Base-by-base conservation (phyloP, 768 basidiomycete species). In the Suillus sp. region DNA sequence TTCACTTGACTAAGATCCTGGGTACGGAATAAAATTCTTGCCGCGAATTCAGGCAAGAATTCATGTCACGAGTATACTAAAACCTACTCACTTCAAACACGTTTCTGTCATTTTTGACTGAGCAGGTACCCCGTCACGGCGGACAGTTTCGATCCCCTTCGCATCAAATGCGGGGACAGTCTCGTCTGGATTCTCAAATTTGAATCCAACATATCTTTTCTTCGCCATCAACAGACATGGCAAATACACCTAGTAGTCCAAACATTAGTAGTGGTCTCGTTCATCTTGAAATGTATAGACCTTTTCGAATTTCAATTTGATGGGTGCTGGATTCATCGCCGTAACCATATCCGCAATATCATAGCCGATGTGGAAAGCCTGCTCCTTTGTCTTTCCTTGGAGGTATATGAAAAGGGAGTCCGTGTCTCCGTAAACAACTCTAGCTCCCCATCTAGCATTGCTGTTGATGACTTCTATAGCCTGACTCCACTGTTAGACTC, bases 301-400 rank as follows among this genome's bases (percentile, higher is more conserved):
- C 87, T 99, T 99, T 75, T 99, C 97, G 68, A 99, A 99, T 76
- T 98, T 99, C 63, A 99, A 84, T 76, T 96, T 98, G 68, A 99
- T 79, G 0, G 96, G 97, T 4, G 87, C 81, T 0, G 96, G 97
- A 69, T 98, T 98, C 75, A 86, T 77, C 2, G 86, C 81, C 2
- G 97, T 99, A 63, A 99, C 85, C 0, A 84, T 82, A 53, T 96
- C 90, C 8, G 96, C 89, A 48, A 99, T 99, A 66, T 98, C 95
- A 64, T 96, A 80, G 2, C 96, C 96, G 61, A 98, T 93, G 43
- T 85, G 79, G 75, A 98, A 98, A 0, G 97, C 97, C 71, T 98
- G 90, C 37, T 95, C 94, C 71, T 92, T 96, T 5, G 94, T 93
- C 74, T 87, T 91, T 8, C 95, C 97, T 30, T 84, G 87, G n/a